phyloP scores from a whole-genome alignment of 2,329 filamentous ascomycete species.

The Penicillium sp. region DNA sequence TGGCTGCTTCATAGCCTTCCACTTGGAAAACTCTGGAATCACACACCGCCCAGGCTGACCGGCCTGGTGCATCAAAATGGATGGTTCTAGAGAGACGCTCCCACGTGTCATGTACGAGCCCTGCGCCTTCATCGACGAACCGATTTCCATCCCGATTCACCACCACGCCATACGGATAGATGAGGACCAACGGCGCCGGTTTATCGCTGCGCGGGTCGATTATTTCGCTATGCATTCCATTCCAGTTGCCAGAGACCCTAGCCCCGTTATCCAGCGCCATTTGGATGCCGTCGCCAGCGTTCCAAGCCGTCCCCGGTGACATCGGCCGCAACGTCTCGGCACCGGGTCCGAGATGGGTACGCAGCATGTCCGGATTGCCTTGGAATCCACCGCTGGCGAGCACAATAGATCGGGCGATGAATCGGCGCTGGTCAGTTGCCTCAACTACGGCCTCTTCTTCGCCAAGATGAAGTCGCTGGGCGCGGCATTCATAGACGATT shows the following conservation, averaged over 20 bases:
- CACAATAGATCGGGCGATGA: constrained; percentile 5
- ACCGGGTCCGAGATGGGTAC: constrained; percentile 6
- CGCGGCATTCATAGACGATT: constrained; percentile 5
- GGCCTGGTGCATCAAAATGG: constrained; percentile 6
- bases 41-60: constrained; percentile 6
- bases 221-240: constrained; percentile 8
- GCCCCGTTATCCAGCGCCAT: constrained; percentile 7
- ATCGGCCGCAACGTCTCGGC: constrained; percentile 5
- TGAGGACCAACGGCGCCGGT: constrained; percentile 3
- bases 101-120: constrained; percentile 7
- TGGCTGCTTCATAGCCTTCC: constrained; percentile 8
- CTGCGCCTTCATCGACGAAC: constrained; percentile 6
- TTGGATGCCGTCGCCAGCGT: constrained; percentile 6
- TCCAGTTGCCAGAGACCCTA: constrained; percentile 5
- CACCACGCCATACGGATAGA: constrained; percentile 6
- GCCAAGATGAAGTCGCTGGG: constrained; percentile 6
- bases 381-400: constrained; percentile 8
- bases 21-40: constrained; percentile 5
- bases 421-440: constrained; percentile 5
- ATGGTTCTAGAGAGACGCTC: constrained; percentile 5
- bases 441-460: constrained; percentile 5
- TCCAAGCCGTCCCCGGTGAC: constrained; percentile 4
- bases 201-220: constrained; percentile 7
- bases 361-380: constrained; percentile 6
- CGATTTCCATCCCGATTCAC: constrained; percentile 6